These are phyloP conservation scores for Penicillium sp. DNA, from an alignment of 2,329 filamentous ascomycete genomes.

Conservation along the genomic window DNA sequence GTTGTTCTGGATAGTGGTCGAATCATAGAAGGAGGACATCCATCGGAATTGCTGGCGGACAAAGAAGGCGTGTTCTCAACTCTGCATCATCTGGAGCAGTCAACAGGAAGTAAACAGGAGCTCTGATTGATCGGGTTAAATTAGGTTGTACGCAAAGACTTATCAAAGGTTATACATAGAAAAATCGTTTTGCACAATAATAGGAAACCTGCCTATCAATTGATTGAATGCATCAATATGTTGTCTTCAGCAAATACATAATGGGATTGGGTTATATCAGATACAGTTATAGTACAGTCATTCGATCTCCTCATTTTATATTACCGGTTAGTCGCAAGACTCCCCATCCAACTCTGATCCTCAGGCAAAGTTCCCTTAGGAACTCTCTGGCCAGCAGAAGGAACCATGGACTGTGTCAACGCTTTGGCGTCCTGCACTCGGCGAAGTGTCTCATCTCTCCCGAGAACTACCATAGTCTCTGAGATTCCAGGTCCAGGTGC, in stretches of 20 bases:
- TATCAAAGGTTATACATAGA: too few relatives aligned
- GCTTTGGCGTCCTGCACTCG: slow-evolving; percentile 44
- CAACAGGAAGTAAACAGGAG: background rate
- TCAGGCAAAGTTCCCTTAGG: slow-evolving; percentile 19
- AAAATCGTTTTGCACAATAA: too few relatives aligned
- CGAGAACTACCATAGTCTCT: slow-evolving; percentile 55
- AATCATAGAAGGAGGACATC: slow-evolving; percentile 16
- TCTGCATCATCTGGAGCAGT: background rate
- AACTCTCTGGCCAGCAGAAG: slow-evolving; percentile 18
- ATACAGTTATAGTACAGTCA: slow-evolving; percentile 2
- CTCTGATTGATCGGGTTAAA: background rate
- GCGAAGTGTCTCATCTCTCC: slow-evolving; percentile 50
- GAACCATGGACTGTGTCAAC: slow-evolving; percentile 26
- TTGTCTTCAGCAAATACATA: background rate
- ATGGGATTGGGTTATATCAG: background rate
- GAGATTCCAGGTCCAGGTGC: slow-evolving; percentile 54
- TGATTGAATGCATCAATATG: background rate
- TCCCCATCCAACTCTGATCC: slow-evolving; percentile 37
- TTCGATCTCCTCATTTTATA: background rate
- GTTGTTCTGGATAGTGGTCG: slow-evolving; percentile 13
- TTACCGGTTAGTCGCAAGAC: slow-evolving; percentile 22
- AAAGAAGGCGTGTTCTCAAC: background rate
- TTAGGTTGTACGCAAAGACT: background rate
- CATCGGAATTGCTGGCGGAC: background rate
- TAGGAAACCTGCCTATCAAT: background rate